Percentiles rank a stretch among this genome's conserved stretches.
Conservation (phyloP, 495 filamentous ascomycete genomes). For the Articulospora tetracladia region DNA sequence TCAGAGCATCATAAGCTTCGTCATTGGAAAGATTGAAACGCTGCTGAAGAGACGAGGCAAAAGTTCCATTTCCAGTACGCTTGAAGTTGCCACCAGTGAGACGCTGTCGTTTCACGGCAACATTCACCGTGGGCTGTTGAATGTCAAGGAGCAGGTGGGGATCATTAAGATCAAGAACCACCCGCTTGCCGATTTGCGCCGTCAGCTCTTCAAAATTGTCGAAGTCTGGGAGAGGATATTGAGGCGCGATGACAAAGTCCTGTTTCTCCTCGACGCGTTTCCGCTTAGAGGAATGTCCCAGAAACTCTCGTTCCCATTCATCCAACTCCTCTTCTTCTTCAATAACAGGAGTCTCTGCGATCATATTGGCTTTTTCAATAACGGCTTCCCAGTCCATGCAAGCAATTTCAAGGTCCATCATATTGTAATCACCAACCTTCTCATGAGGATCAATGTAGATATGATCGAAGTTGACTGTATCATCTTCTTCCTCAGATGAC, state of each 20-base stretch:
- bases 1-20: slow-evolving; percentile 88
- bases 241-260: slow-evolving; percentile 35
- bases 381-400: slow-evolving; percentile 79
- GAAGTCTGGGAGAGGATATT: slow-evolving; percentile 39
- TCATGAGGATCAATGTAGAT: slow-evolving; percentile 57
- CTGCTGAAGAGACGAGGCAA: slow-evolving; percentile 59
- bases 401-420: slow-evolving; percentile 71
- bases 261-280: slow-evolving; percentile 24
- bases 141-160: slow-evolving; percentile 76
- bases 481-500: slow-evolving; percentile 43
- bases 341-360: slow-evolving; percentile 19
- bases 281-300: slow-evolving; percentile 35
- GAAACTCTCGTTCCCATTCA: slow-evolving; percentile 49
- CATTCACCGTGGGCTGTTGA: slow-evolving; percentile 32
- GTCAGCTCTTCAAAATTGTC: slow-evolving; percentile 57
- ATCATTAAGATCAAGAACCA: slow-evolving; percentile 87
- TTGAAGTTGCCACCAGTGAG: slow-evolving; percentile 38
- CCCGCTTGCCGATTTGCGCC: slow-evolving; percentile 64
- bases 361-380: slow-evolving; percentile 30
- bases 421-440: slow-evolving; percentile 61
- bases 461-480: slow-evolving; percentile 50
- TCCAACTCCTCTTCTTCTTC: slow-evolving; percentile 38
- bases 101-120: slow-evolving; percentile 29
- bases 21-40: slow-evolving; percentile 97
- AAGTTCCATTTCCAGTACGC: slow-evolving; percentile 49